These are phyloP conservation scores for Lentinula raphanica DNA, from an alignment of 768 basidiomycete genomes.

Conservation along the genomic window DNA sequence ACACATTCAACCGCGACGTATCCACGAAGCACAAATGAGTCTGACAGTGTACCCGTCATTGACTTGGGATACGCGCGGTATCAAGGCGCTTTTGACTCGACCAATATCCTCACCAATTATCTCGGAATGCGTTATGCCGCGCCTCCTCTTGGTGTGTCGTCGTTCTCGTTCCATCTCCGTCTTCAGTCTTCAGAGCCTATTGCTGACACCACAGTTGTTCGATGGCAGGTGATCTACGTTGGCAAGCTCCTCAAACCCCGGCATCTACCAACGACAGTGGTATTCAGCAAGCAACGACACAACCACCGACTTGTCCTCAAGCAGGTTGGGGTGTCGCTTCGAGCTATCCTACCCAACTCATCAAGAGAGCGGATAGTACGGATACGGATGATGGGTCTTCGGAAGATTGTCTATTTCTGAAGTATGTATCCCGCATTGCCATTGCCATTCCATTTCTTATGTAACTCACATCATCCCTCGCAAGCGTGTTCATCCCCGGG, in stretches of 20 bases:
- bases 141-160: conserved; percentile 15
- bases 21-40: background rate
- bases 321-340: conserved; percentile 22
- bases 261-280: conserved; percentile 16
- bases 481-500: conserved; percentile 24
- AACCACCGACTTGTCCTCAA: conserved; percentile 28
- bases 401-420: conserved; percentile 40
- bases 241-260: conserved; percentile 27
- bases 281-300: conserved; percentile 24
- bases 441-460: too few relatives aligned
- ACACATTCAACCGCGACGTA: background rate
- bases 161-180: background rate
- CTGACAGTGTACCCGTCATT: conserved; percentile 21
- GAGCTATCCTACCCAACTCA: conserved; percentile 24
- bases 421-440: conserved; percentile 15
- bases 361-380: conserved; percentile 1
- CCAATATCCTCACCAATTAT: conserved; percentile 30
- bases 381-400: too few relatives aligned
- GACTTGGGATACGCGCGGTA: conserved; percentile 43
- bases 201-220: too few relatives aligned
- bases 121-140: conserved; percentile 47
- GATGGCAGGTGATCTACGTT: conserved; percentile 31
- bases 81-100: conserved; percentile 30
- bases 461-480: background rate
- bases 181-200: background rate